These are phyloP conservation scores for Aspergillus panamensis DNA, from an alignment of 495 filamentous ascomycete species.

Conservation along the genomic window DNA sequence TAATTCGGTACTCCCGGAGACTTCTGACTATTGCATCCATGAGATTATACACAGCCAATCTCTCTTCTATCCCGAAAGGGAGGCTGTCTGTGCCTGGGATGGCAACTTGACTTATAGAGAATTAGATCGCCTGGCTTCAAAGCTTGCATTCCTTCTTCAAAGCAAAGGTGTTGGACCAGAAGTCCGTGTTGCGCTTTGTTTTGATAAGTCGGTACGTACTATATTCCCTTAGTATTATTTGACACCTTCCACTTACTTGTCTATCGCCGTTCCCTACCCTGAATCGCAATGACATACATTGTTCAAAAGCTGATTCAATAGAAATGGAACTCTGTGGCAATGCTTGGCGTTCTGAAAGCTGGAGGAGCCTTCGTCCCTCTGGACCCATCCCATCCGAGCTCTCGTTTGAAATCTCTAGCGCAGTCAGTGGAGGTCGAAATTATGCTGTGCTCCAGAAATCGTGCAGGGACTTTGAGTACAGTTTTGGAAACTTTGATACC, in stretches of 20 bases:
- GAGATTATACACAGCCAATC: conserved; percentile 48
- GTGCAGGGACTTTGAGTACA: conserved; percentile 25
- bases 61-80: conserved; percentile 34
- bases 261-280: too few relatives aligned
- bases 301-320: conserved; percentile 17
- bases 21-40: conserved; percentile 49
- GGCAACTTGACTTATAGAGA: conserved; percentile 55
- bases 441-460: conserved; percentile 51
- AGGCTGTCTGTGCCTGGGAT: conserved; percentile 57
- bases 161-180: conserved; percentile 48
- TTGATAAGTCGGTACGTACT: conserved; percentile 53
- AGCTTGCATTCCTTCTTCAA: conserved; percentile 45
- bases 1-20: conserved; percentile 30
- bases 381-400: conserved; percentile 53
- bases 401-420: conserved; percentile 46
- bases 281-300: too few relatives aligned
- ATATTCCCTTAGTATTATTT: not conserved
- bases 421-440: conserved; percentile 40
- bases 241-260: not conserved
- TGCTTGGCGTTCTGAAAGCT: conserved; percentile 57
- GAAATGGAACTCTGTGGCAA: conserved; percentile 55
- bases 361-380: conserved; percentile 58
- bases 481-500: conserved; percentile 35
- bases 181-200: conserved; percentile 50
- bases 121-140: conserved; percentile 45